Conservation (phyloP, 306 rosid genomes). For the Bauhinia variegata region DNA sequence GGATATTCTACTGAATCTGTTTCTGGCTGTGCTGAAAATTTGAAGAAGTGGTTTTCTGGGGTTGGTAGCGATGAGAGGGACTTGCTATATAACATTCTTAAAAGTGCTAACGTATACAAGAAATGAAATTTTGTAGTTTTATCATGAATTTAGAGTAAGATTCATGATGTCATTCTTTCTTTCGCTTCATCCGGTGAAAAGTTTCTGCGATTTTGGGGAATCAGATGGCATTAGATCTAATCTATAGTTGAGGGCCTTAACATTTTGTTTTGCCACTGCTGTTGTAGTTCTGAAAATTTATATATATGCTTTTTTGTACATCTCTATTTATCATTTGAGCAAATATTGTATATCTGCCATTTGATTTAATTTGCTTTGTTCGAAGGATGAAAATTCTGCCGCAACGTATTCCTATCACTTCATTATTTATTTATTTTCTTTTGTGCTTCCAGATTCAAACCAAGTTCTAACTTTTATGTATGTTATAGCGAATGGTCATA, state of each 20-base stretch:
- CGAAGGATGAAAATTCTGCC: neutral
- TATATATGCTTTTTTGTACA: neutral
- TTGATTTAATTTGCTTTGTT: neutral
- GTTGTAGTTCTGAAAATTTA: slow-evolving; percentile 1
- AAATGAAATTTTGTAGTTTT: slow-evolving; percentile 31
- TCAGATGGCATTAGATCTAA: slow-evolving; percentile 32
- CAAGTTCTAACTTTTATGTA: too few species aligned
- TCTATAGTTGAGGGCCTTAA: slow-evolving; percentile 24
- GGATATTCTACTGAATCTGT: slow-evolving; percentile 36
- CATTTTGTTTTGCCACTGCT: slow-evolving; percentile 10
- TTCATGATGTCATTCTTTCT: slow-evolving; percentile 10
- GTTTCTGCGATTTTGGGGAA: slow-evolving; percentile 31
- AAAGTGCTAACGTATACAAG: slow-evolving; percentile 28
- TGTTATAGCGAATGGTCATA: neutral
- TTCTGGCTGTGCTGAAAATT: slow-evolving; percentile 42
- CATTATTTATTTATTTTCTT: neutral
- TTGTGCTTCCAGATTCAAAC: neutral
- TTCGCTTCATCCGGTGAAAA: slow-evolving; percentile 9
- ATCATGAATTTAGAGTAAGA: slow-evolving; percentile 32
- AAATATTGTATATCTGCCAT: neutral
- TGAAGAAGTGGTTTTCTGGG: slow-evolving; percentile 65
- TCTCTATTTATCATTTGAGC: slow-evolving; percentile 11
- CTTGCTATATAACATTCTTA: slow-evolving; percentile 51
- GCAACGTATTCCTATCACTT: neutral
- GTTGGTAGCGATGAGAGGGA: slow-evolving; percentile 63